These are phyloP conservation scores for Neotropicomus parvogracilis DNA, from an alignment of 1,284 basidiomycete genomes.

Conservation along the genomic window DNA sequence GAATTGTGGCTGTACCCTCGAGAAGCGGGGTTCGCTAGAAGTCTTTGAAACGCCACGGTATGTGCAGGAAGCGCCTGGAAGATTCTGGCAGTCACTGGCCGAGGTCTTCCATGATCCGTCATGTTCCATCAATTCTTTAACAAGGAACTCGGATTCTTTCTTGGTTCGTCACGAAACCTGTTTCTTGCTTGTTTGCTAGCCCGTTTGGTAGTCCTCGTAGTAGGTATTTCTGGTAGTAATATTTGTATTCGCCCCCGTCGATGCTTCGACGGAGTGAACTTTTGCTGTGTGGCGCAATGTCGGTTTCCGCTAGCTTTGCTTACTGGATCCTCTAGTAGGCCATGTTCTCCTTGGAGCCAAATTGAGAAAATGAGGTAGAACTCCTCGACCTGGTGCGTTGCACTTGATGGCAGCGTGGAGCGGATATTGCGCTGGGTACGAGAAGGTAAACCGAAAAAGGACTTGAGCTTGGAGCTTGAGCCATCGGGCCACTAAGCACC, in stretches of 20 bases:
- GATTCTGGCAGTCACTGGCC: too few relatives aligned
- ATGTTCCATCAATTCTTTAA: not conserved
- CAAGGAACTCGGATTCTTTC: not conserved
- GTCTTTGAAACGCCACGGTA: not conserved
- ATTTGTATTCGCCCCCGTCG: not conserved
- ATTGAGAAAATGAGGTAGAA: not conserved
- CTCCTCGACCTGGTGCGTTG: not conserved
- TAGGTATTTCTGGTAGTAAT: not conserved
- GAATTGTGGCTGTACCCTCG: not conserved
- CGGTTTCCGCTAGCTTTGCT: too few relatives aligned
- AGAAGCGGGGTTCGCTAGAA: not conserved
- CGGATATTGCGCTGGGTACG: slow-evolving; percentile 21
- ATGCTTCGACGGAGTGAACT: too few relatives aligned
- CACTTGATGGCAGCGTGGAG: slow-evolving; percentile 1
- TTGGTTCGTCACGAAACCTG: not conserved
- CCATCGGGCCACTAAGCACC: slow-evolving; percentile 16
- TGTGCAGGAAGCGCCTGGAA: too few relatives aligned
- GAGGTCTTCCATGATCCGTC: too few relatives aligned
- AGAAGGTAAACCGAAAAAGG: slow-evolving; percentile 21
- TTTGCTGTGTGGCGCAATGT: too few relatives aligned
- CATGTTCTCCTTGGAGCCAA: not conserved
- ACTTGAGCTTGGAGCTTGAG: slow-evolving; percentile 1
- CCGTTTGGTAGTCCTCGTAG: not conserved
- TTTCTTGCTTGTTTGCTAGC: not conserved
- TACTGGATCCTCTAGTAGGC: not conserved